Conservation (phyloP, 129 eudicot genomes). For the Artemisia tridentata region DNA sequence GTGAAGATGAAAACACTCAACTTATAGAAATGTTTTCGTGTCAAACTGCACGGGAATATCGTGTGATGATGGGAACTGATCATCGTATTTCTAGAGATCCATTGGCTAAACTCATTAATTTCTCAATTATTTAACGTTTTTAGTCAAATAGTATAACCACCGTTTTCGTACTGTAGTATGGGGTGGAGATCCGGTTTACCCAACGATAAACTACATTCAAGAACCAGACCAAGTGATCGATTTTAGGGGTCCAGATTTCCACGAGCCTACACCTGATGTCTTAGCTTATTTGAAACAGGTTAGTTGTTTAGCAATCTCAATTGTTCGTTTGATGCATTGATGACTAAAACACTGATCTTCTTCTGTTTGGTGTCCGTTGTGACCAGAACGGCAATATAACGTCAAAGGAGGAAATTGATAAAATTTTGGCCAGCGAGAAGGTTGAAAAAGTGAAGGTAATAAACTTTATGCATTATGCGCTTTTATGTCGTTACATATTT, state of each 20-base stretch:
- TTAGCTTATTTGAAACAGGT: conserved; percentile 83
- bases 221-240: conserved; percentile 88
- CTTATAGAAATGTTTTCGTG: no score
- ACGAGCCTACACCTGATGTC: conserved; percentile 91
- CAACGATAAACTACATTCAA: conserved; percentile 91
- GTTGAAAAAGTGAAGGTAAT: conserved; percentile 73
- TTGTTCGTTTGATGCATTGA: conserved; percentile 18
- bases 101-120: no score
- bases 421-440: conserved; percentile 70
- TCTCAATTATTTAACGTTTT: no score
- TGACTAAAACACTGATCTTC: conserved; percentile 1
- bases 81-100: no score
- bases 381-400: conserved; percentile 75
- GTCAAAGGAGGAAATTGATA: conserved; percentile 79
- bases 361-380: conserved; percentile 15
- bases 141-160: background rate
- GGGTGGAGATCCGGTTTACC: conserved; percentile 99
- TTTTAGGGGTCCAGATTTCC: conserved; percentile 90
- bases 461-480: background rate
- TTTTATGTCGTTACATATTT: no score
- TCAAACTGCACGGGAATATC: no score
- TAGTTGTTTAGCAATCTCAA: conserved; percentile 16
- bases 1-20: no score
- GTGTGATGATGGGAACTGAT: no score
- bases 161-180: conserved; percentile 57